Evolutionary conservation across 306 rosid species (phyloP).

Genomic region (Rosa chinensis): DNA sequence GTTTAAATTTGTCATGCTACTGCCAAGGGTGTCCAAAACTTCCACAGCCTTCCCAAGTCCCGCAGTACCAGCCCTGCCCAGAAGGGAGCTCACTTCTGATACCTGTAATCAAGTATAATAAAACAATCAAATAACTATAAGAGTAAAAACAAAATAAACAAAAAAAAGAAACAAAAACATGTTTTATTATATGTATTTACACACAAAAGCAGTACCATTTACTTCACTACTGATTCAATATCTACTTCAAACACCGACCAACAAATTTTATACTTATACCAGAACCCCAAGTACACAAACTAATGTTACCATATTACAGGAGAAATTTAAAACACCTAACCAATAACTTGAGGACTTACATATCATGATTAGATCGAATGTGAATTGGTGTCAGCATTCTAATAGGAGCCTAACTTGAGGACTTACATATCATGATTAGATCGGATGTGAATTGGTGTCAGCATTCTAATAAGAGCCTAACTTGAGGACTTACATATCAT

Average conservation of each 20-base stretch:
- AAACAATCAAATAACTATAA: not conserved
- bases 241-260: not conserved
- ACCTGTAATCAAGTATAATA: constrained; percentile 51
- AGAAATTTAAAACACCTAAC: not conserved
- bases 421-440: not conserved
- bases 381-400: no score
- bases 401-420: not conserved
- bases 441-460: not conserved
- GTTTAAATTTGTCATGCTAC: constrained; percentile 93
- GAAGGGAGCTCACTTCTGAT: constrained; percentile 87
- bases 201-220: not conserved
- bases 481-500: no score
- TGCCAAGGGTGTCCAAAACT: constrained; percentile 95
- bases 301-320: not conserved
- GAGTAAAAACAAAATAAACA: not conserved
- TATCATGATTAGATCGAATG: no score
- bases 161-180: not conserved
- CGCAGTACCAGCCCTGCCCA: constrained; percentile 96
- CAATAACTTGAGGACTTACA: not conserved
- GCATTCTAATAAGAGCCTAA: no score
- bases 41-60: constrained; percentile 99
- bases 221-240: not conserved
- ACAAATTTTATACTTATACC: not conserved
- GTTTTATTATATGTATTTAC: not conserved
- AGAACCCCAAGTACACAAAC: not conserved